phyloP scores from a whole-genome alignment of 371 early-diverging fungal genomes.

The Thermomucor indicae-seudaticae region DNA sequence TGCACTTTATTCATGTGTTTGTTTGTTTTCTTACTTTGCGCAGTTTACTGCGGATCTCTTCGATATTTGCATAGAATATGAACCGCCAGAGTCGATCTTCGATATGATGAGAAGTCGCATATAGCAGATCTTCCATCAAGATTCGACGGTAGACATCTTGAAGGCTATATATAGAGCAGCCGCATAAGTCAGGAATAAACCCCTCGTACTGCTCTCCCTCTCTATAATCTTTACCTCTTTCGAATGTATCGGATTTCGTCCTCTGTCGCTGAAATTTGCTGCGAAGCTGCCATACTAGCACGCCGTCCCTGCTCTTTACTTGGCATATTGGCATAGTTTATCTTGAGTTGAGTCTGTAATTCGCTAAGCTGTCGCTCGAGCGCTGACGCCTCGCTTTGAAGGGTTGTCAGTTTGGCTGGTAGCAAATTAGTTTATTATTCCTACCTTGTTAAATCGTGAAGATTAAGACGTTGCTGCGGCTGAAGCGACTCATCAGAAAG shows the following conservation, averaged over 20 bases:
- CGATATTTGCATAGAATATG: conserved; percentile 42
- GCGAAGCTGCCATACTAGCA: conserved; percentile 24
- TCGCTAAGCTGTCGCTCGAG: conserved; percentile 42
- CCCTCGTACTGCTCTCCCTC: background rate
- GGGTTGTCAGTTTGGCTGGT: background rate
- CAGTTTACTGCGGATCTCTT: conserved; percentile 30
- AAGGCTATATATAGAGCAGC: conserved; percentile 25
- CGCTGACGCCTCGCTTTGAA: conserved; percentile 40
- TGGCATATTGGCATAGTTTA: conserved; percentile 32
- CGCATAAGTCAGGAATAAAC: no score
- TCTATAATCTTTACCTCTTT: conserved; percentile 21
- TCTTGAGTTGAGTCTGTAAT: conserved; percentile 37
- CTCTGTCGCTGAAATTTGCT: conserved; percentile 40
- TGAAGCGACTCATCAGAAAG: conserved; percentile 3
- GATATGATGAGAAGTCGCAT: conserved; percentile 31
- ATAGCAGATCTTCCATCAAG: conserved; percentile 22
- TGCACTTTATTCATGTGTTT: background rate
- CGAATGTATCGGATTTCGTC: conserved; percentile 46
- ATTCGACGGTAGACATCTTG: conserved; percentile 32
- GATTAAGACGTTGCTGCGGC: conserved; percentile 4
- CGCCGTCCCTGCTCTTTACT: conserved; percentile 32
- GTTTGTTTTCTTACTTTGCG: conserved; percentile 21
- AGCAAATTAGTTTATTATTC: background rate
- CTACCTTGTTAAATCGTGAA: conserved; percentile 27
- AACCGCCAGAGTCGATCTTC: conserved; percentile 49